Conservation (phyloP, 2,329 filamentous ascomycete genomes). For the Penicillium sp. region DNA sequence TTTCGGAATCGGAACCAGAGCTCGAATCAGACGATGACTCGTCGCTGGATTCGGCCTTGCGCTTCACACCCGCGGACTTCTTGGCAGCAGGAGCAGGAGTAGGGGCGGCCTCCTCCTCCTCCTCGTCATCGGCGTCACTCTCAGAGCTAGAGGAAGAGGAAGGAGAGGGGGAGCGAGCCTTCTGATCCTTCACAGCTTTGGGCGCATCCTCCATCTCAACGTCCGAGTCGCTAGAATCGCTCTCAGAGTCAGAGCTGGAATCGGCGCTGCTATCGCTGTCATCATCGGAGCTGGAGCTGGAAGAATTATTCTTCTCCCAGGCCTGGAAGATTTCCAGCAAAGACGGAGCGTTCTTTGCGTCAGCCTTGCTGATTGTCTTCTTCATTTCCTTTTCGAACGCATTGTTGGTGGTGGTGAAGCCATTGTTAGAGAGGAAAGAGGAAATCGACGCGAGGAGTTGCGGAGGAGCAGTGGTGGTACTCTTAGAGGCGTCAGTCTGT, state of each 20-base stretch:
- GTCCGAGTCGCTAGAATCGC: conserved; percentile 39
- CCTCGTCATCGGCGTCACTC: conserved; percentile 54
- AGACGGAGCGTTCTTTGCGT: conserved; percentile 35
- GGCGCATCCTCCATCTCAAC: conserved; percentile 46
- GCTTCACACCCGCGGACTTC: conserved; percentile 53
- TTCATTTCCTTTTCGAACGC: conserved; percentile 64
- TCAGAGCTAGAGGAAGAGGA: conserved; percentile 44
- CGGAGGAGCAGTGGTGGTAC: conserved; percentile 44
- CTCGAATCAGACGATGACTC: conserved; percentile 44
- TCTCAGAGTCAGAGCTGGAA: conserved; percentile 14
- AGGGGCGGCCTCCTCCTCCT: conserved; percentile 51
- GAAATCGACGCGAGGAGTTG: conserved; percentile 69
- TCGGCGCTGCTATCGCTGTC: conserved; percentile 26
- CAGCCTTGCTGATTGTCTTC: conserved; percentile 26
- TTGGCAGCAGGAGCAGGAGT: conserved; percentile 32
- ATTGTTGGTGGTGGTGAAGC: conserved; percentile 62
- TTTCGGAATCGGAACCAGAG: conserved; percentile 50
- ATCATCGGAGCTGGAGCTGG: conserved; percentile 22
- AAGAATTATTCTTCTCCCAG: conserved; percentile 17
- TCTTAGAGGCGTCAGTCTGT: conserved; percentile 26
- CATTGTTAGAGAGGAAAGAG: conserved; percentile 65
- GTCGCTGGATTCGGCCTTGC: conserved; percentile 56
- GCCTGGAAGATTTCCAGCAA: conserved; percentile 32
- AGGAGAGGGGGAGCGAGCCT: conserved; percentile 31
- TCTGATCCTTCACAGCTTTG: conserved; percentile 23